phyloP scores from a whole-genome alignment of 768 basidiomycete species.

The Tylopilus plumbeoviolaceoides region DNA sequence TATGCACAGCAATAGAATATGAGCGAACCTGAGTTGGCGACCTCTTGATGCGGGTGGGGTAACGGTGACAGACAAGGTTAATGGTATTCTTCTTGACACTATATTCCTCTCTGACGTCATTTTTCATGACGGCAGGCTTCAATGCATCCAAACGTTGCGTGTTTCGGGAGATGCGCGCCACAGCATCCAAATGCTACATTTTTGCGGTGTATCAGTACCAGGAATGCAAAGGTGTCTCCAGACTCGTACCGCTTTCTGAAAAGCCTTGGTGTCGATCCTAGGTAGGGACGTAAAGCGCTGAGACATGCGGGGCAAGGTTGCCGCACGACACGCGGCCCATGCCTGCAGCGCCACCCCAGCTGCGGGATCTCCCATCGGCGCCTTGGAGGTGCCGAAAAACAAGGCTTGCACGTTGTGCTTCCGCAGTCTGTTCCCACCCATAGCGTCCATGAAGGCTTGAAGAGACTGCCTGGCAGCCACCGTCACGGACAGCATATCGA shows the following conservation, averaged over 20 bases:
- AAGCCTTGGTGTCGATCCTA: slow-evolving; percentile 23
- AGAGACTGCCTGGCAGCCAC: slow-evolving; percentile 28
- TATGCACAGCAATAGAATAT: background rate
- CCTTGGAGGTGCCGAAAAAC: slow-evolving; percentile 22
- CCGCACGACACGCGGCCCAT: slow-evolving; percentile 42
- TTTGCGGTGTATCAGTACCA: background rate
- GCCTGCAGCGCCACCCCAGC: slow-evolving; percentile 37
- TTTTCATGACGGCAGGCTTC: slow-evolving; percentile 43
- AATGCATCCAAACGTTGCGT: slow-evolving; percentile 43
- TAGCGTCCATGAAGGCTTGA: slow-evolving; percentile 30
- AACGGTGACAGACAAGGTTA: slow-evolving; percentile 37
- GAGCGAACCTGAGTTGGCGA: slow-evolving; percentile 38
- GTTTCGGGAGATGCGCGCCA: slow-evolving; percentile 45
- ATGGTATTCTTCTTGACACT: slow-evolving; percentile 28
- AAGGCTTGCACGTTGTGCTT: slow-evolving; percentile 26
- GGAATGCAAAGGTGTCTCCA: background rate
- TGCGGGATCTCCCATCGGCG: slow-evolving; percentile 16
- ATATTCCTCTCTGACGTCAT: slow-evolving; percentile 36
- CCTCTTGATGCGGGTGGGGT: slow-evolving; percentile 39
- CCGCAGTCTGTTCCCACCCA: slow-evolving; percentile 35
- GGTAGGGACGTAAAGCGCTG: slow-evolving; percentile 11
- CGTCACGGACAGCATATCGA: slow-evolving; percentile 40
- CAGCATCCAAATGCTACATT: slow-evolving; percentile 37
- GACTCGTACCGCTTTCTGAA: slow-evolving; percentile 29
- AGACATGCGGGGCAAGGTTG: slow-evolving; percentile 21